Percentiles rank a stretch among this genome's conserved stretches.
phyloP scores from a whole-genome alignment of 768 basidiomycete genomes.

The Lentinula sp. region DNA sequence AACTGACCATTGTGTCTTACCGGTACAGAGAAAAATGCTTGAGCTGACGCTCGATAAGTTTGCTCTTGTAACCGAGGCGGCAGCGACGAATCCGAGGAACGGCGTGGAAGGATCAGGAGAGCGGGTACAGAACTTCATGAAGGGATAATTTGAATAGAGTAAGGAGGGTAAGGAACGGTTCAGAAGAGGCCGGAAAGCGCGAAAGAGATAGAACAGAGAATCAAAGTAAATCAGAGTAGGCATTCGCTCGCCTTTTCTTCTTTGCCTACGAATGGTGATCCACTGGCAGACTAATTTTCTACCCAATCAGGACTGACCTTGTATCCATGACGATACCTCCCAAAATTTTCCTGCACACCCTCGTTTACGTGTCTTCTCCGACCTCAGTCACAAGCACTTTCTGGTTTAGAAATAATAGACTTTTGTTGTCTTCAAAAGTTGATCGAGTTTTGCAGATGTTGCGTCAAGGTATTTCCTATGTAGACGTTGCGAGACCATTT shows the following conservation, averaged over 20 bases:
- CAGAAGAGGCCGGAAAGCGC: background rate
- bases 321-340: slow-evolving; percentile 91
- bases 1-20: slow-evolving; percentile 60
- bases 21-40: slow-evolving; percentile 71
- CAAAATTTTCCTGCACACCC: slow-evolving; percentile 78
- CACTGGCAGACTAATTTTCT: slow-evolving; percentile 53
- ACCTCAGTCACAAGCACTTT: slow-evolving; percentile 97
- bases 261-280: slow-evolving; percentile 71
- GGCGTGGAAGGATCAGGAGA: slow-evolving; percentile 96
- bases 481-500: slow-evolving; percentile 89
- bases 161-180: background rate
- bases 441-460: slow-evolving; percentile 77
- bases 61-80: slow-evolving; percentile 73
- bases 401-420: slow-evolving; percentile 98
- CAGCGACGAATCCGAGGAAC: slow-evolving; percentile 93
- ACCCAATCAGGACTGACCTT: slow-evolving; percentile 93
- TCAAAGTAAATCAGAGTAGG: slow-evolving; percentile 78
- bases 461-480: slow-evolving; percentile 47
- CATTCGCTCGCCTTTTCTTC: slow-evolving; percentile 98
- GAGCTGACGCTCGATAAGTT: slow-evolving; percentile 57
- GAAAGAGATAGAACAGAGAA: background rate
- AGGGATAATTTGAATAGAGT: slow-evolving; percentile 70
- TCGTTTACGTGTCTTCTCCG: slow-evolving; percentile 51
- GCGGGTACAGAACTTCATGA: slow-evolving; percentile 95
- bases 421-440: slow-evolving; percentile 32